Percentiles rank a stretch among this genome's conserved stretches.
These are phyloP conservation scores for Pelargonium citronellum DNA, from an alignment of 441 rosid genomes.

Conservation along the genomic window DNA sequence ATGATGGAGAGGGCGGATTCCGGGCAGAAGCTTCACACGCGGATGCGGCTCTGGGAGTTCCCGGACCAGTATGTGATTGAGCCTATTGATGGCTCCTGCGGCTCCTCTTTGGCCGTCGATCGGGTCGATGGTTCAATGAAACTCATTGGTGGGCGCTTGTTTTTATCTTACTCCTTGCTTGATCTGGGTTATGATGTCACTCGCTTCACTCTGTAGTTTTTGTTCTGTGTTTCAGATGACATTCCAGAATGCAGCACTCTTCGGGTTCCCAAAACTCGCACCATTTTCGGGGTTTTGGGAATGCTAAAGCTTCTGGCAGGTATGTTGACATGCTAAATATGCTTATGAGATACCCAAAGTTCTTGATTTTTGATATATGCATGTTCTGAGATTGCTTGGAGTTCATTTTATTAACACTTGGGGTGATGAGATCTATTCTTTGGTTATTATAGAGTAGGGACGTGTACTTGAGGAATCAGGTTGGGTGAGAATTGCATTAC, in stretches of 20 bases:
- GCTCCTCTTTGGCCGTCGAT: conserved; percentile 50
- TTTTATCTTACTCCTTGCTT: conserved; percentile 4
- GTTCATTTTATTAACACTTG: too few species aligned
- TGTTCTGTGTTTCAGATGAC: conserved; percentile 36
- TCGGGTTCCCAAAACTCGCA: conserved; percentile 76
- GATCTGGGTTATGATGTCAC: background rate
- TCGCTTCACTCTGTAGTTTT: background rate
- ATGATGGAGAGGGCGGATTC: conserved; percentile 71
- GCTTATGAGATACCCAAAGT: background rate
- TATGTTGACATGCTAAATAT: conserved; percentile 14
- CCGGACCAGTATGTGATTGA: conserved; percentile 78
- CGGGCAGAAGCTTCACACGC: conserved; percentile 60
- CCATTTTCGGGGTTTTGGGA: conserved; percentile 78
- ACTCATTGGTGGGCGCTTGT: conserved; percentile 40
- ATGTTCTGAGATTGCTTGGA: background rate
- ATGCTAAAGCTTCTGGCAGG: conserved; percentile 93
- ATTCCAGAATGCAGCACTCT: conserved; percentile 61
- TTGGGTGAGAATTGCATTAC: background rate
- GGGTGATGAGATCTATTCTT: background rate
- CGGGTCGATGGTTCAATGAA: conserved; percentile 61
- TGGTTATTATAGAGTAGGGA: background rate
- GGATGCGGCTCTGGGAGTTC: conserved; percentile 79
- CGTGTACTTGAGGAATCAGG: background rate
- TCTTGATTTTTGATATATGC: too few species aligned
- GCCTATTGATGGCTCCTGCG: conserved; percentile 70